These are phyloP conservation scores for Trametes gibbosa DNA, from an alignment of 768 basidiomycete species.

Conservation along the genomic window DNA sequence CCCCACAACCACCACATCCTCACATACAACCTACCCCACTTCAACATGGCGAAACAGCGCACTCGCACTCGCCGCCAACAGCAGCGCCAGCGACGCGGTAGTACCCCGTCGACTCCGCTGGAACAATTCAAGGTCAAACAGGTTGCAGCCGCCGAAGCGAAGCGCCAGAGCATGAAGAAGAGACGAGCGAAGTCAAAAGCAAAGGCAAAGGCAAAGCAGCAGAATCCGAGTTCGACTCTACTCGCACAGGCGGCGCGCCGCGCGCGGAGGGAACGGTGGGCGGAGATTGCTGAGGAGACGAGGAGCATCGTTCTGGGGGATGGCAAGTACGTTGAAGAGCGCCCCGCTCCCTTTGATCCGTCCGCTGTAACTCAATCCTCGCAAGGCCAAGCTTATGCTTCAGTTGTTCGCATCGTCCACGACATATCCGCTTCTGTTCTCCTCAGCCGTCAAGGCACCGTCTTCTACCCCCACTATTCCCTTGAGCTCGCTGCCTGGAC, in stretches of 20 bases:
- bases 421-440: constrained; percentile 37
- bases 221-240: background rate
- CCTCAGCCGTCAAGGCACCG: constrained; percentile 37
- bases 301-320: constrained; percentile 38
- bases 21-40: background rate
- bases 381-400: constrained; percentile 19
- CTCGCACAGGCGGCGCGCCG: constrained; percentile 8
- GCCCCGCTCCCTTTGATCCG: constrained; percentile 22
- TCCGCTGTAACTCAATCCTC: constrained; percentile 21
- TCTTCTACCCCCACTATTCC: constrained; percentile 40
- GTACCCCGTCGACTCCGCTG: constrained; percentile 13
- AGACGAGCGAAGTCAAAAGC: background rate
- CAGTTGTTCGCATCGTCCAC: constrained; percentile 23
- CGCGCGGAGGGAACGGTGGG: constrained; percentile 29
- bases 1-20: constrained; percentile 3
- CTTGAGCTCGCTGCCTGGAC: constrained; percentile 35
- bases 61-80: constrained; percentile 7
- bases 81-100: constrained; percentile 12
- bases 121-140: constrained; percentile 12
- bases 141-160: constrained; percentile 4
- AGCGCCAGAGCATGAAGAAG: constrained; percentile 7
- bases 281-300: constrained; percentile 36
- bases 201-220: constrained; percentile 8
- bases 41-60: constrained; percentile 15
- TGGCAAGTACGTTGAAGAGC: constrained; percentile 40